Conservation (phyloP, 768 basidiomycete genomes). For the Austroboletus festivus region DNA sequence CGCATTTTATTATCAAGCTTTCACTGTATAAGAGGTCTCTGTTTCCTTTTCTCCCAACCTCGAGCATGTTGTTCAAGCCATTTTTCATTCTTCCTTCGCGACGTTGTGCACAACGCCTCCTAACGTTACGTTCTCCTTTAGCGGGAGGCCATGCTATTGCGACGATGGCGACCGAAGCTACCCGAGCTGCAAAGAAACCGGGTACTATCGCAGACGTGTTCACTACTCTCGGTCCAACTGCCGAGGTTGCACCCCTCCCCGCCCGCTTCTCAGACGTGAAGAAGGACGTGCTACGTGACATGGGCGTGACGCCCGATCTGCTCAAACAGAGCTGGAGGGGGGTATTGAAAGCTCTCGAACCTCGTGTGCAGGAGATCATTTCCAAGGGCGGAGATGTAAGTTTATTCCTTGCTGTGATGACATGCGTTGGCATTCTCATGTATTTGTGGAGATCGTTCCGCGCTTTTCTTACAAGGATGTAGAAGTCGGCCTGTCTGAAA, state of each 20-base stretch:
- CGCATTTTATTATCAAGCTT: too few species aligned
- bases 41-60: neutral
- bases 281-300: slow-evolving; percentile 46
- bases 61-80: slow-evolving; percentile 1
- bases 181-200: slow-evolving; percentile 19
- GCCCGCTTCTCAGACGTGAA: slow-evolving; percentile 60
- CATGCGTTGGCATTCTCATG: neutral
- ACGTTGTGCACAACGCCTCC: neutral
- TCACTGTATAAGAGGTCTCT: neutral
- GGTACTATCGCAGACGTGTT: slow-evolving; percentile 49
- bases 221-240: slow-evolving; percentile 40
- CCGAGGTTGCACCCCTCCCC: slow-evolving; percentile 43
- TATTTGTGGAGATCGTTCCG: slow-evolving; percentile 46
- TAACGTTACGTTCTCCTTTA: neutral
- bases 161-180: slow-evolving; percentile 11
- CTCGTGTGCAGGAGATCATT: slow-evolving; percentile 46
- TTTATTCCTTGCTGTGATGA: neutral
- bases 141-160: neutral
- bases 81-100: neutral
- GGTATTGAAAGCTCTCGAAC: slow-evolving; percentile 48
- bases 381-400: slow-evolving; percentile 45
- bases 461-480: slow-evolving; percentile 45
- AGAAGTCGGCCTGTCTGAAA: slow-evolving; percentile 43
- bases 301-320: slow-evolving; percentile 9
- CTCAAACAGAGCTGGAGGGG: slow-evolving; percentile 53